phyloP scores from a whole-genome alignment of 2,329 filamentous ascomycete genomes.

The Monosporascus sp. region DNA sequence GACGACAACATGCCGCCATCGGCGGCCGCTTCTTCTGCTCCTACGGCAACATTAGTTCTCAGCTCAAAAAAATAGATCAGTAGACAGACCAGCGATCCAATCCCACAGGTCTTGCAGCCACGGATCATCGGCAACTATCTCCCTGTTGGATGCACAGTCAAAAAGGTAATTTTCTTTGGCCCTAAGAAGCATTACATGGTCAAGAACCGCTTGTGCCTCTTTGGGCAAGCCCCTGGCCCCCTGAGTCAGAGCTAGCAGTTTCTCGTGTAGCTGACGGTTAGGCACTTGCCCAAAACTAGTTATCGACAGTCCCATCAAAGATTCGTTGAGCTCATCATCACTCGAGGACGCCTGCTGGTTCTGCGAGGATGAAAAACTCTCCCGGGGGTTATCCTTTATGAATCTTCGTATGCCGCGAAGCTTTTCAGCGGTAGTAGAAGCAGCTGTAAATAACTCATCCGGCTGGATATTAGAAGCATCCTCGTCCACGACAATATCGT shows the following conservation, averaged over 20 bases:
- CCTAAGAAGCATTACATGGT: slow-evolving; percentile 55
- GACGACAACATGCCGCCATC: slow-evolving; percentile 66
- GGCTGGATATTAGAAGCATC: slow-evolving; percentile 30
- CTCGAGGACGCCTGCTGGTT: slow-evolving; percentile 8
- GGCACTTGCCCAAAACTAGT: slow-evolving; percentile 35
- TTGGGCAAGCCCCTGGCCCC: slow-evolving; percentile 42
- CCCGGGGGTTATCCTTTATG: slow-evolving; percentile 18
- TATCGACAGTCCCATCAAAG: slow-evolving; percentile 31
- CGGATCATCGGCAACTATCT: slow-evolving; percentile 64
- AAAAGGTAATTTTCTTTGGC: slow-evolving; percentile 60
- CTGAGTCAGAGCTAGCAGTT: slow-evolving; percentile 40
- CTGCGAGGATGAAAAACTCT: slow-evolving; percentile 8
- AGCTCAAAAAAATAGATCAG: background rate
- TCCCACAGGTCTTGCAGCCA: slow-evolving; percentile 78
- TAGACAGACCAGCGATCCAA: slow-evolving; percentile 58
- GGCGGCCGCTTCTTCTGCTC: slow-evolving; percentile 58
- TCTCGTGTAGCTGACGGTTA: slow-evolving; percentile 54
- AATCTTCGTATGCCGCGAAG: slow-evolving; percentile 40
- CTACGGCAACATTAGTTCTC: slow-evolving; percentile 28
- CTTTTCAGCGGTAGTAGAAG: slow-evolving; percentile 43
- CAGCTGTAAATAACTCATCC: slow-evolving; percentile 36
- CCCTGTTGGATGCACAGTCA: slow-evolving; percentile 58
- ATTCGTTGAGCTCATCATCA: slow-evolving; percentile 22
- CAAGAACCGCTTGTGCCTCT: slow-evolving; percentile 46
- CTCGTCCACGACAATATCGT: slow-evolving; percentile 31